Evolutionary conservation across 371 early-diverging fungal species (phyloP), one percentile per base, ranked within the genome.

Genomic region (Racocetra persica): DNA sequence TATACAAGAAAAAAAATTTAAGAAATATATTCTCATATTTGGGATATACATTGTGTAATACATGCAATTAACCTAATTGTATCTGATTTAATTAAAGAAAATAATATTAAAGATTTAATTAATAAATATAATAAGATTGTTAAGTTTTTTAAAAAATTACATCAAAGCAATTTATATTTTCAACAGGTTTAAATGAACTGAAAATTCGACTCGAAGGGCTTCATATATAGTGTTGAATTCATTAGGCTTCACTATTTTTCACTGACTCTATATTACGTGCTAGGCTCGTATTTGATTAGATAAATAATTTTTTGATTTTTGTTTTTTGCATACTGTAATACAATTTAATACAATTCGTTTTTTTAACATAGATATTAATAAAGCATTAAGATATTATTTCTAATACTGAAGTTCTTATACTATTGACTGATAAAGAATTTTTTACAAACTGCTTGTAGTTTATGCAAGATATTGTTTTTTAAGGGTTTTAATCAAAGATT

Each of bases 11-110:
- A 36, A 14, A 65, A 65, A 65, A 65, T 65, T 28, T 13, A 65
- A 14, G 38, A 65, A 65, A 65, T 13, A 2, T 65, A 65, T 65
- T 36, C 66, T 2, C 62, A 60, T 67, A 67, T 67, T 22, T 45
- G 20, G 22, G 41, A 67, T 67, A 10, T 67, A 41, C 0, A 13
- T 38, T 67, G 41, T 41, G 13, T 1, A 1, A 10, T 22, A 4
- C 11, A 67, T 67, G 20, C 69, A 18, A 67, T 67, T 41, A 67
- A 67, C 0, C 41, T 45, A 20, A 67, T 67, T 20, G 45, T 45
- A 38, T 28, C 7, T n/a, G 69, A 67, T 67, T 2, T 67, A 3
- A 8, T 36, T 38, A 38, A 66, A 66, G 7, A 32, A 20, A 18
- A 66, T 28, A 4, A 7, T 2, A 45, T 67, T 20, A 45, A 45